A percentile compares a stretch with the other conserved stretches of the same genome.
These are phyloP conservation scores for Alternaria gaisen DNA, from an alignment of 2,329 filamentous ascomycete genomes.

Conservation along the genomic window DNA sequence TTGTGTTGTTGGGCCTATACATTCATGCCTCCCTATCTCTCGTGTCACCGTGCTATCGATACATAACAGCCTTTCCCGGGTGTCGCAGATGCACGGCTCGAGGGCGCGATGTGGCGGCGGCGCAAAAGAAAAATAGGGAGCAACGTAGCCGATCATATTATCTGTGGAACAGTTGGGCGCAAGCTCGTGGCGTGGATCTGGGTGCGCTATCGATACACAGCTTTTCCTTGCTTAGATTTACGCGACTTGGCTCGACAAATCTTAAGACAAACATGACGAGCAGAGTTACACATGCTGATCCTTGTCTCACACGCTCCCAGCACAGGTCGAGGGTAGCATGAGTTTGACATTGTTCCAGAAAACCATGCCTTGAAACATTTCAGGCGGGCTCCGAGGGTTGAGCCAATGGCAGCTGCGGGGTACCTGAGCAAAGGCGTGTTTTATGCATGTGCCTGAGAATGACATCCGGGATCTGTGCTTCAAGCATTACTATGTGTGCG, in stretches of 20 bases:
- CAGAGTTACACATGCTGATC: conserved; percentile 1
- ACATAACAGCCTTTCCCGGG: not conserved
- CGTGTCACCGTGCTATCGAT: not conserved
- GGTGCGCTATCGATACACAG: conserved; percentile 5
- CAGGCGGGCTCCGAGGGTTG: not conserved
- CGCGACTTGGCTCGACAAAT: not conserved
- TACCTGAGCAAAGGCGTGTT: conserved; percentile 10
- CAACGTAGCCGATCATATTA: not conserved
- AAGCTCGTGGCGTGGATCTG: conserved; percentile 1
- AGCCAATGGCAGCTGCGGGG: conserved; percentile 5
- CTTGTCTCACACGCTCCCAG: not conserved
- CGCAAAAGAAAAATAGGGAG: conserved; percentile 1
- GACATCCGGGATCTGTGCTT: not conserved
- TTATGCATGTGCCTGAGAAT: not conserved
- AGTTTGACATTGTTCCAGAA: conserved; percentile 1
- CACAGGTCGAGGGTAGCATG: conserved; percentile 5
- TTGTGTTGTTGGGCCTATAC: not conserved
- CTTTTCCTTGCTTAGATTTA: conserved; percentile 1
- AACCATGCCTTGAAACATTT: conserved; percentile 7
- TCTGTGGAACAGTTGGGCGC: not conserved
- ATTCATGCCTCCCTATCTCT: not conserved
- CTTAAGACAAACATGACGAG: not conserved
- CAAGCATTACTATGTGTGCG: not conserved
- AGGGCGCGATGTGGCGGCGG: not conserved
- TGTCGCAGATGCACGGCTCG: conserved; percentile 5